phyloP scores from a whole-genome alignment of 2,329 filamentous ascomycete genomes.

The Westerdykella aurantiaca region DNA sequence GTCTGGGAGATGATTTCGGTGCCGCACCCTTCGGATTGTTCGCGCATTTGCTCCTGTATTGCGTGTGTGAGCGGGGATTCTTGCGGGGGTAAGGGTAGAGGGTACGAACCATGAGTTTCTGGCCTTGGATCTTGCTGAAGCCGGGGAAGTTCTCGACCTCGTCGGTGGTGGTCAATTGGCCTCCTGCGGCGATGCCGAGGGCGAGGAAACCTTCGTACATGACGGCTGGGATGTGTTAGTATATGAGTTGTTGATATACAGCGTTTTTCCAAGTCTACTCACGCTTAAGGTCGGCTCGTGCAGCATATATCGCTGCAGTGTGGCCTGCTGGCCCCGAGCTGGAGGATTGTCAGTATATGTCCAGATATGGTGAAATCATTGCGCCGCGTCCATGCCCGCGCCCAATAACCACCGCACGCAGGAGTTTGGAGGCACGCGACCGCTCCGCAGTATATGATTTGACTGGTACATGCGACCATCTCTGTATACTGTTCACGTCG shows the following conservation, averaged over 20 bases:
- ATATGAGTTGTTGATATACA: neutral
- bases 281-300: conserved; percentile 88
- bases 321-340: conserved; percentile 97
- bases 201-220: conserved; percentile 98
- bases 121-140: conserved; percentile 83
- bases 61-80: conserved; percentile 2
- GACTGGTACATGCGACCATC: neutral
- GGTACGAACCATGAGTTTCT: conserved; percentile 68
- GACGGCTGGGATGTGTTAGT: conserved; percentile 54
- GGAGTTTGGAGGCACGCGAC: too few species aligned
- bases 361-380: conserved; percentile 12
- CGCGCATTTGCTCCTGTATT: conserved; percentile 74
- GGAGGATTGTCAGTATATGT: conserved; percentile 21
- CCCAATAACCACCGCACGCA: too few species aligned
- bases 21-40: conserved; percentile 85
- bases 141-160: conserved; percentile 98
- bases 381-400: neutral
- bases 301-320: conserved; percentile 93
- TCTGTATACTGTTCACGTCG: neutral
- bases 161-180: conserved; percentile 95
- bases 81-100: neutral
- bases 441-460: too few species aligned
- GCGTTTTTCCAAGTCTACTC: conserved; percentile 25
- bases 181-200: conserved; percentile 91
- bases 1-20: conserved; percentile 93